Evolutionary conservation across 257 asterid species (phyloP).

Genomic region (Salvia miltiorrhiza): DNA sequence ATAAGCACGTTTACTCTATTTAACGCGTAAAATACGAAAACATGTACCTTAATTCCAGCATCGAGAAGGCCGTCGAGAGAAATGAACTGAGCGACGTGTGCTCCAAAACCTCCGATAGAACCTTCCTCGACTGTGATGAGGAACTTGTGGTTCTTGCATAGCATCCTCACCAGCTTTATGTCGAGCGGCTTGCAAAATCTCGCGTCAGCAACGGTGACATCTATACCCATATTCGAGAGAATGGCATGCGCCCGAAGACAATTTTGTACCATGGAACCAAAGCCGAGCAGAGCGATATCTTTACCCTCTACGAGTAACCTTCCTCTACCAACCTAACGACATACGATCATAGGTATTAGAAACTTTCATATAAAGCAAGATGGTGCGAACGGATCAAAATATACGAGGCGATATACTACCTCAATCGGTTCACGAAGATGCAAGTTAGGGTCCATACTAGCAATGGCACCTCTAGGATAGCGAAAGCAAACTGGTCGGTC

Average conservation of each 20-base stretch:
- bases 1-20: neutral
- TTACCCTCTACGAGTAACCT: slow-evolving; percentile 63
- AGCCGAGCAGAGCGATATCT: slow-evolving; percentile 76
- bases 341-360: neutral
- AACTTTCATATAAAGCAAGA: neutral
- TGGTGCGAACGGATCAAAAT: neutral
- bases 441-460: slow-evolving; percentile 25
- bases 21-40: neutral
- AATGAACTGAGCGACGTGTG: slow-evolving; percentile 79
- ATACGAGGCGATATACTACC: slow-evolving; percentile 33
- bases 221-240: slow-evolving; percentile 62
- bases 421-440: slow-evolving; percentile 50
- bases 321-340: slow-evolving; percentile 66
- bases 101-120: slow-evolving; percentile 80
- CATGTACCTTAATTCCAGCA: slow-evolving; percentile 66
- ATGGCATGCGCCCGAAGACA: slow-evolving; percentile 77
- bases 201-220: slow-evolving; percentile 89
- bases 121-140: slow-evolving; percentile 87
- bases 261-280: slow-evolving; percentile 84
- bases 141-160: slow-evolving; percentile 61
- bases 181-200: slow-evolving; percentile 96
- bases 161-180: slow-evolving; percentile 46
- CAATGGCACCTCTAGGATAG: slow-evolving; percentile 77
- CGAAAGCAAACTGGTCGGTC: slow-evolving; percentile 86
- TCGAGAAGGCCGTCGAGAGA: slow-evolving; percentile 82